Base-by-base conservation (phyloP, 257 asterid species). In the Leonotis leonurus region DNA sequence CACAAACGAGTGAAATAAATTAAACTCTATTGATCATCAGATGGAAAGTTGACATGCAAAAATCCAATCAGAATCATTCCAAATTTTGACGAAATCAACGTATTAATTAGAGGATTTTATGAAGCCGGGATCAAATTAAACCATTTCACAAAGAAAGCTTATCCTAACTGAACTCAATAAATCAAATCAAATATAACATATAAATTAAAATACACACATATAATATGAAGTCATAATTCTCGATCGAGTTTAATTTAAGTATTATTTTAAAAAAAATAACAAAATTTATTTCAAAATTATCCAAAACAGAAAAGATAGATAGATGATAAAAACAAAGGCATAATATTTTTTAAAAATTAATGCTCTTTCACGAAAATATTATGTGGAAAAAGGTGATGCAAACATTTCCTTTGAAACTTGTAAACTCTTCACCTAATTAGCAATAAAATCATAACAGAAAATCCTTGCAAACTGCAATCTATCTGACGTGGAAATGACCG, bases 391-490 rank as follows among this genome's bases (percentile, higher is more conserved):
- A 61, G 20, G 51, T 14, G 27, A 25, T 26, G 12, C 32, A 11
- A 13, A 37, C 6, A 14, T 57, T 57, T 21, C 49, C 22, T 0
- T 36, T 21, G 21, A 5, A 5, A 16, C 12, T 35, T 20, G 2
- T 4, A 6, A 4, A 30, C 7, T 4, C 33, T 27, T 3, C 40
- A 16, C 33, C 60, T 4, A 10, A 20, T 4, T 45, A 29, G 44
- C 13, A 22, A 29, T 60, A 45, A 27, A 29, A 64, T 52, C 62
- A 25, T 36, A 64, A 64, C 27, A n/a, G 64, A 58, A 36, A 36
- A 35, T 25, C 21, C 36, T 63, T 22, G 16, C 62, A 39, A 24
- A 14, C 10, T 22, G 16, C 62, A 39, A 24, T 25, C 10, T 24
- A 59, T 59, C 39, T 59, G 40, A 58, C 52, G 52, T 24, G 8